These are phyloP conservation scores for Fusarium compactum DNA, from an alignment of 2,329 filamentous ascomycete species.

Conservation along the genomic window DNA sequence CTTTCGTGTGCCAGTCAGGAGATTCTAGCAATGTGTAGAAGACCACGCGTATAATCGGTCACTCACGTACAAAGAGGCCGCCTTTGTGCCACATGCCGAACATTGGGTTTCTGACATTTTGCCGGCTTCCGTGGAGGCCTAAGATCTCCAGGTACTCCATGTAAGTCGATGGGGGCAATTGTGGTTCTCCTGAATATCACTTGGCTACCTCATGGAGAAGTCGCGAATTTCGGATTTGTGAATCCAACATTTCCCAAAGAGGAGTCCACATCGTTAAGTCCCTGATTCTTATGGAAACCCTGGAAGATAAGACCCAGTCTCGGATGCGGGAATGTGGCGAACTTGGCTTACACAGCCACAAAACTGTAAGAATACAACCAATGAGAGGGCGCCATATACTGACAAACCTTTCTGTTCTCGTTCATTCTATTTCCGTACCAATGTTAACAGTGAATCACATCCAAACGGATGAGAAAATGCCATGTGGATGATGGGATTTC, in stretches of 20 bases:
- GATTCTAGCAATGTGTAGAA: neutral
- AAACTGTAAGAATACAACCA: constrained; percentile 6
- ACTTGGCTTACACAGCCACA: constrained; percentile 48
- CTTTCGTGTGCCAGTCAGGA: constrained; percentile 6
- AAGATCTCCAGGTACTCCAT: constrained; percentile 14
- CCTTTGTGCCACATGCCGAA: constrained; percentile 24
- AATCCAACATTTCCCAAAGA: constrained; percentile 13
- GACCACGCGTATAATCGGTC: constrained; percentile 12
- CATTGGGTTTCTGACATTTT: constrained; percentile 7
- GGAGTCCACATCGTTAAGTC: constrained; percentile 17
- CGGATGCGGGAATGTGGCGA: constrained; percentile 38
- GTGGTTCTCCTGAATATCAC: constrained; percentile 20
- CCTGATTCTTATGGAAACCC: constrained; percentile 17
- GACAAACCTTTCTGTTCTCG: constrained; percentile 7
- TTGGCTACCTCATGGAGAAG: constrained; percentile 36
- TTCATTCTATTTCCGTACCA: constrained; percentile 26
- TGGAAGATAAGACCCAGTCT: constrained; percentile 36
- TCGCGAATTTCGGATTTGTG: constrained; percentile 11
- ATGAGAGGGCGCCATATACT: constrained; percentile 4
- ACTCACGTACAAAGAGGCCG: constrained; percentile 8
- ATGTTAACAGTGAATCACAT: constrained; percentile 26
- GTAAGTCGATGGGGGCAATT: constrained; percentile 19
- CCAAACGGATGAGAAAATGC: constrained; percentile 6
- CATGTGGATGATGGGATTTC: constrained; percentile 14
- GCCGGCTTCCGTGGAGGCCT: constrained; percentile 16